Conservation (phyloP, 2,329 filamentous ascomycete species). For the Botrytis fabae region DNA sequence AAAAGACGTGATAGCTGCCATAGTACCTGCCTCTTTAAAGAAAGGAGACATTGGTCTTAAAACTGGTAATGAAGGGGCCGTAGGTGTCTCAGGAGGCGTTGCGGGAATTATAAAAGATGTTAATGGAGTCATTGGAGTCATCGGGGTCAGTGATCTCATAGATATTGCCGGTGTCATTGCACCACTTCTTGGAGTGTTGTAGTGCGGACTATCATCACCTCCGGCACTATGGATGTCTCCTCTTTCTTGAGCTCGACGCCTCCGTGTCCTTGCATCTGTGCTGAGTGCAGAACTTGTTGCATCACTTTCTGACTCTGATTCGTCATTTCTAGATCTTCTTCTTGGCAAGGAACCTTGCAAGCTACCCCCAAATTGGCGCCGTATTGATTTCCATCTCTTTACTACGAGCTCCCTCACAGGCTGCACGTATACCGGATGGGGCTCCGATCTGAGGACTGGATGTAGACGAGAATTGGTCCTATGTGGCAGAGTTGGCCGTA, state of each 20-base stretch:
- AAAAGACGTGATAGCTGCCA: neutral
- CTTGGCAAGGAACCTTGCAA: conserved; percentile 28
- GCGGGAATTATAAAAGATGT: neutral
- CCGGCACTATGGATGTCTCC: conserved; percentile 38
- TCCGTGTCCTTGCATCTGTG: conserved; percentile 31
- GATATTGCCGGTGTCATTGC: conserved; percentile 22
- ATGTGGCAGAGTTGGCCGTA: conserved; percentile 1
- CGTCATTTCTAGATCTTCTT: conserved; percentile 24
- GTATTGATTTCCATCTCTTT: conserved; percentile 35
- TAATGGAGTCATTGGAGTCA: neutral
- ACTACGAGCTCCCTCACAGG: conserved; percentile 39
- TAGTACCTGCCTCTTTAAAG: neutral
- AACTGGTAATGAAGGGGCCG: neutral
- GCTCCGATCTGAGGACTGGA: conserved; percentile 35
- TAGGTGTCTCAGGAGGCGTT: neutral
- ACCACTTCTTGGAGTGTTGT: conserved; percentile 33
- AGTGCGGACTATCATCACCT: conserved; percentile 29
- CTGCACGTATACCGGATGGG: conserved; percentile 38
- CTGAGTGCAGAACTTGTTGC: conserved; percentile 26
- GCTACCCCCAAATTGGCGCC: conserved; percentile 35
- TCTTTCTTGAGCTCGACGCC: conserved; percentile 35
- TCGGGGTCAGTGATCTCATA: neutral
- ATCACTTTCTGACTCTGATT: conserved; percentile 22
- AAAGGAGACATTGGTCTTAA: conserved; percentile 6
- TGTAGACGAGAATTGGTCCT: conserved; percentile 32